Evolutionary conservation across 306 rosid genomes (phyloP).

Genomic region (Clitoria ternatea): DNA sequence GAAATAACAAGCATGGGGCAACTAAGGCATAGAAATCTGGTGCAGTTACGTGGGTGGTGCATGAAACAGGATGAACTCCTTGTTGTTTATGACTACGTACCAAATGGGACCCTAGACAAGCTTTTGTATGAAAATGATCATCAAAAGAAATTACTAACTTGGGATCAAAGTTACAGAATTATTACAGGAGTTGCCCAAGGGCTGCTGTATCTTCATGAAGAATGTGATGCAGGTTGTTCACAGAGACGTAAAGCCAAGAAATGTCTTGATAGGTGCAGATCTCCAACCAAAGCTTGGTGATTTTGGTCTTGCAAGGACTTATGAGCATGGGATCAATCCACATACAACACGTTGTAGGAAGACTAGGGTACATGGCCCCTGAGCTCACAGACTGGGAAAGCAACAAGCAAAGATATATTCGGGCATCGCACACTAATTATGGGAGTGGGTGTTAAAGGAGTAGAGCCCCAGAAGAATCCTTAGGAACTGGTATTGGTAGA

Average conservation of each 20-base stretch:
- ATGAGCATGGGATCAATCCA: slow-evolving; percentile 30
- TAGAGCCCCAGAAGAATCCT: slow-evolving; percentile 20
- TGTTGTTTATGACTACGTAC: slow-evolving; percentile 31
- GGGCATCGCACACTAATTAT: slow-evolving; percentile 28
- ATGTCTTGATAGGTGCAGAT: slow-evolving; percentile 32
- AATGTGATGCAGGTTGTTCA: slow-evolving; percentile 37
- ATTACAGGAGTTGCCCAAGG: slow-evolving; percentile 35
- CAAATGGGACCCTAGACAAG: slow-evolving; percentile 39
- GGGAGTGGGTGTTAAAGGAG: slow-evolving; percentile 33
- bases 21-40: slow-evolving; percentile 36
- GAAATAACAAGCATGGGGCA: slow-evolving; percentile 32
- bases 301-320: slow-evolving; percentile 33
- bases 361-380: slow-evolving; percentile 38
- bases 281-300: slow-evolving; percentile 33
- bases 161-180: slow-evolving; percentile 26
- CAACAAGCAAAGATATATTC: slow-evolving; percentile 33
- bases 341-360: slow-evolving; percentile 31
- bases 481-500: slow-evolving; percentile 27
- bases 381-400: slow-evolving; percentile 33
- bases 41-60: slow-evolving; percentile 36
- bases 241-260: slow-evolving; percentile 38
- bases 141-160: slow-evolving; percentile 22
- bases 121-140: slow-evolving; percentile 22
- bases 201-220: slow-evolving; percentile 39
- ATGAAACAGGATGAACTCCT: slow-evolving; percentile 35